Evolutionary conservation across 495 filamentous ascomycete genomes (phyloP), one percentile per base, ranked within the genome.

Genomic region (Penicillium macrosclerotiorum): DNA sequence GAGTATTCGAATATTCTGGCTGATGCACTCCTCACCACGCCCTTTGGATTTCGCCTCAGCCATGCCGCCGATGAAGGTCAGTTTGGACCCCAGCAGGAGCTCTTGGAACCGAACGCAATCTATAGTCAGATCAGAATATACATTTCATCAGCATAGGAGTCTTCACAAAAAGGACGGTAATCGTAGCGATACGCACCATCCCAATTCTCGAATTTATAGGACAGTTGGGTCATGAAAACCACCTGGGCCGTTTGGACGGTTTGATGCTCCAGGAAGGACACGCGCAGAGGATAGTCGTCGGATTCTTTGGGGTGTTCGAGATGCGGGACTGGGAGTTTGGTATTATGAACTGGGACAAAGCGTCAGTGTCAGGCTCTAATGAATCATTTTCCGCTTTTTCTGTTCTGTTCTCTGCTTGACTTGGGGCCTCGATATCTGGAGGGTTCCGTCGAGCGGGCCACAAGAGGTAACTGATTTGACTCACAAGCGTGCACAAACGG

Each of bases 1-100:
- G 5, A 75, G 55, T 12, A 74, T 64, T 8, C 72, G 69, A 5
- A 75, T 45, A 44, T 75, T 75, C 51, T 75, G 72, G 41, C 69
- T 73, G 54, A 75, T 73, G 34, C 72, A 75, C 53, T 75, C 72
- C 36, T 75, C 72, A 3, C 72, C 71, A 9, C 71, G 66, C 5
- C 72, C 71, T 41, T 73, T 75, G 35, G 70, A 74, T 35, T 71
- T 73, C 37, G 66, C 69, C 35, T 74, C 71, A 1, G 71, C 69
- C 46, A 75, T 71, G 1, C 72, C 71, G 0, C 66, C 68, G 31
- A 74, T 63, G 32, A 74, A 71, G 8, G 68, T 42, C 11, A 75
- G 49, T 47, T 64, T 70, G 6, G 67, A 66, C n/a, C 62, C 55
- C 12, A 74, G 64, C 0, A 75, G 55, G 7, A 68, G 30, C 42